These are phyloP conservation scores for Russula sp. DNA, from an alignment of 768 basidiomycete genomes.

Conservation along the genomic window DNA sequence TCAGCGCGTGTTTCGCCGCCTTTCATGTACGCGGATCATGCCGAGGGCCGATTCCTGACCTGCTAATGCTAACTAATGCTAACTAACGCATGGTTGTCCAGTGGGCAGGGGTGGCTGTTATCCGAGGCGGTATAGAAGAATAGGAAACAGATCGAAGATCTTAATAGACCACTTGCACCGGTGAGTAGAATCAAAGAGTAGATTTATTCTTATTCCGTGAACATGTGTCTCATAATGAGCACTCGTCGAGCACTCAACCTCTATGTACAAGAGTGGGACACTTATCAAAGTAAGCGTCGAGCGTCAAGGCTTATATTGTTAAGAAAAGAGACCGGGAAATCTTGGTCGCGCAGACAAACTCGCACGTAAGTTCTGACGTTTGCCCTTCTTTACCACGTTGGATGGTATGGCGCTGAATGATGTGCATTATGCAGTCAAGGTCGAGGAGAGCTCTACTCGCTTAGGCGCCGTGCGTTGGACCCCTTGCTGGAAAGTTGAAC, in stretches of 20 bases:
- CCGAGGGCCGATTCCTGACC: neutral
- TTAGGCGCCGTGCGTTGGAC: conserved; percentile 23
- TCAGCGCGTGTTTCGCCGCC: no score
- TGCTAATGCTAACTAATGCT: neutral
- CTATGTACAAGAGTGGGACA: neutral
- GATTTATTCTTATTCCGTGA: neutral
- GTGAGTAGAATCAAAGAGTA: neutral
- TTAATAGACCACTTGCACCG: conserved; percentile 7
- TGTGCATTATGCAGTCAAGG: neutral
- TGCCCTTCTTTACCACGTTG: neutral
- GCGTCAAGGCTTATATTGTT: neutral
- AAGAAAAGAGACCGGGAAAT: neutral
- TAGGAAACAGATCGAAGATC: conserved; percentile 11
- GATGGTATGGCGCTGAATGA: neutral
- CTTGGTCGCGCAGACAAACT: neutral
- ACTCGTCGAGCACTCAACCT: neutral
- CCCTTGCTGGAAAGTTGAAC: neutral
- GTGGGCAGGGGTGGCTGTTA: neutral
- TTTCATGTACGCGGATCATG: no score
- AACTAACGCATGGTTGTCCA: neutral
- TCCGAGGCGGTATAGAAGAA: conserved; percentile 6
- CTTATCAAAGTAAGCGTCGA: conserved; percentile 2
- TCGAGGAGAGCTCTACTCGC: no score
- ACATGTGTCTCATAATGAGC: neutral
- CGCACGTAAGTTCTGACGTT: neutral